phyloP scores from a whole-genome alignment of 495 filamentous ascomycete genomes.

The Hyaloscypha bicolor region DNA sequence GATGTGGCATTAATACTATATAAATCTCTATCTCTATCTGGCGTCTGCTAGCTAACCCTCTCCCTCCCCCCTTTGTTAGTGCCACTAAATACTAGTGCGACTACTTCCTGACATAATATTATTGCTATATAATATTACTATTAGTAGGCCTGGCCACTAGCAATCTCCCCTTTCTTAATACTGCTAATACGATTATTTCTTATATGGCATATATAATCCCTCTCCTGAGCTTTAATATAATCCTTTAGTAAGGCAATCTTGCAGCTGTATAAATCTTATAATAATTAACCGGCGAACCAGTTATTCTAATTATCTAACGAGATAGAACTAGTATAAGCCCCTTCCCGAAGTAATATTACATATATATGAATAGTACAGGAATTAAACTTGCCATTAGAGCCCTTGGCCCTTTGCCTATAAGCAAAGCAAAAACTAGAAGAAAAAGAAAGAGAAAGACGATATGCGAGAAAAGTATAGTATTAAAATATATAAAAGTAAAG shows the following conservation, averaged over 20 bases:
- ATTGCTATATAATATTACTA: conserved; percentile 15
- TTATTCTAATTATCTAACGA: conserved; percentile 4
- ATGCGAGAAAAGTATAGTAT: conserved; percentile 10
- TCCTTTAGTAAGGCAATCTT: too few relatives aligned
- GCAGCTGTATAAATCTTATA: too few relatives aligned
- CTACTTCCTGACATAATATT: conserved; percentile 15
- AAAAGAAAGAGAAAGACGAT: background rate
- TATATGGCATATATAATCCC: conserved; percentile 16
- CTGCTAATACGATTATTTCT: conserved; percentile 22
- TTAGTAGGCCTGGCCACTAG: conserved; percentile 21
- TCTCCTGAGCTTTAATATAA: background rate
- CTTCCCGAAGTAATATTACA: conserved; percentile 1
- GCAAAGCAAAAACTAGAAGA: conserved; percentile 18
- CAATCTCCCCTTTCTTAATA: conserved; percentile 23
- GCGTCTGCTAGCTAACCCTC: conserved; percentile 6
- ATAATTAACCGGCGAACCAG: background rate
- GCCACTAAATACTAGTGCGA: conserved; percentile 14
- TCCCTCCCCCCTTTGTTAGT: conserved; percentile 12
- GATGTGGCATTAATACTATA: conserved; percentile 1
- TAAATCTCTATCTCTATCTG: conserved; percentile 13
- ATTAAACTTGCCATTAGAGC: conserved; percentile 12
- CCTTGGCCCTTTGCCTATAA: conserved; percentile 19
- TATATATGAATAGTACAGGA: conserved; percentile 6
- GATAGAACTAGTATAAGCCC: background rate
- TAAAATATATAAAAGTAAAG: conserved; percentile 25